These are phyloP conservation scores for Podospora didyma DNA, from an alignment of 495 filamentous ascomycete genomes.

Conservation along the genomic window DNA sequence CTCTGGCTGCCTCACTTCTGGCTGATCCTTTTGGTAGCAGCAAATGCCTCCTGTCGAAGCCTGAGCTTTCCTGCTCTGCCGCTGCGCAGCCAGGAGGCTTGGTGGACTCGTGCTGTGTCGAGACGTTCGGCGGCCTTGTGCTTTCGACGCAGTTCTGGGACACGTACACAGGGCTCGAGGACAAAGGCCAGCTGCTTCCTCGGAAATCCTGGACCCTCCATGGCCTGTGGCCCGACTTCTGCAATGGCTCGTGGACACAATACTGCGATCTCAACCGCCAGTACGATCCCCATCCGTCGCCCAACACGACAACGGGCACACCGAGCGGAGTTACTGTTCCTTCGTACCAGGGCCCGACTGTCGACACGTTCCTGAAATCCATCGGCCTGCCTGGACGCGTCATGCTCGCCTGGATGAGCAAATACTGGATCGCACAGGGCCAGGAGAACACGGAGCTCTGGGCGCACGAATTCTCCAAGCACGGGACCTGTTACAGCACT, in stretches of 20 bases:
- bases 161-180: conserved; percentile 48
- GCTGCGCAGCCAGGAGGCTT: conserved; percentile 31
- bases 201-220: conserved; percentile 44
- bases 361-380: conserved; percentile 41
- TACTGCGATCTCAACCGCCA: conserved; percentile 52
- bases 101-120: conserved; percentile 48
- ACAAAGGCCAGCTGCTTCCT: conserved; percentile 43
- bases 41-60: conserved; percentile 6
- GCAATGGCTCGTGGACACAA: conserved; percentile 44
- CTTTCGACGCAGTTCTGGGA: conserved; percentile 48
- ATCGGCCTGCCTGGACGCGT: conserved; percentile 38
- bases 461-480: conserved; percentile 55
- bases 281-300: conserved; percentile 47
- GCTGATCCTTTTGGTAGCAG: background rate
- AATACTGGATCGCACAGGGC: conserved; percentile 41
- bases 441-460: conserved; percentile 44
- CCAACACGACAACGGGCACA: conserved; percentile 47
- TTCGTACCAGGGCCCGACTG: conserved; percentile 39
- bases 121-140: conserved; percentile 50
- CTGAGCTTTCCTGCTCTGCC: conserved; percentile 43
- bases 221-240: conserved; percentile 52
- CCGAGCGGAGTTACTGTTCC: conserved; percentile 40
- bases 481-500: conserved; percentile 51
- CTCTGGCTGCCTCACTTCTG: no score
- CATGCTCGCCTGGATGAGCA: conserved; percentile 48